A percentile compares a stretch with the other conserved stretches of the same genome.
Evolutionary conservation across 352 stramenopile genomes (phyloP).

Genomic region (Phytophthora sp.): DNA sequence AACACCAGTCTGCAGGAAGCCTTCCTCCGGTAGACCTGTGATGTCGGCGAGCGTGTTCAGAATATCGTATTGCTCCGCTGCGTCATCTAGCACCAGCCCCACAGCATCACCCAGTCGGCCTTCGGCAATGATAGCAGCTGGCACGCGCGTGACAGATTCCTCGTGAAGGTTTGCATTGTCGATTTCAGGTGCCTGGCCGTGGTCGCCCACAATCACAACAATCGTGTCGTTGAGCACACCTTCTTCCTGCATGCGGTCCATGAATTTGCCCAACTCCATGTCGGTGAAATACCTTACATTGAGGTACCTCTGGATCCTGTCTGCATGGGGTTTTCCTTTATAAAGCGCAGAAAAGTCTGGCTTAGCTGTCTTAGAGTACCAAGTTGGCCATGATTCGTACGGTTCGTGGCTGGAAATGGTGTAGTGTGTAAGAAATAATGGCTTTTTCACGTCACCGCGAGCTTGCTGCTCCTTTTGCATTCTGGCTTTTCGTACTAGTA

Average conservation of each 20-base stretch:
- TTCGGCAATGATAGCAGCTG: slow-evolving; percentile 55
- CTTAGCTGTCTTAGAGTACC: slow-evolving; percentile 47
- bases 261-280: slow-evolving; percentile 58
- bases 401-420: slow-evolving; percentile 61
- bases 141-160: slow-evolving; percentile 46
- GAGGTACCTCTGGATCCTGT: slow-evolving; percentile 53
- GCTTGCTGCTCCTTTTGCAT: slow-evolving; percentile 23
- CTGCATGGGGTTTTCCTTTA: slow-evolving; percentile 27
- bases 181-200: slow-evolving; percentile 58
- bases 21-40: slow-evolving; percentile 48
- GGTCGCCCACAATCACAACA: slow-evolving; percentile 59
- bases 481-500: slow-evolving; percentile 42
- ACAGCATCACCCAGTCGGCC: slow-evolving; percentile 44
- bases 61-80: slow-evolving; percentile 56
- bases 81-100: slow-evolving; percentile 49
- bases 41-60: slow-evolving; percentile 74
- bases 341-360: slow-evolving; percentile 64
- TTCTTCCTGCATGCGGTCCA: slow-evolving; percentile 50
- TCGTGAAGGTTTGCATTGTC: slow-evolving; percentile 49
- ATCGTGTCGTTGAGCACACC: slow-evolving; percentile 67
- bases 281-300: slow-evolving; percentile 68
- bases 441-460: slow-evolving; percentile 28
- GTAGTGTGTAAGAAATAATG: slow-evolving; percentile 65
- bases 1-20: slow-evolving; percentile 62
- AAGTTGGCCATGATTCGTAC: slow-evolving; percentile 35